Evolutionary conservation across 371 early-diverging fungal genomes (phyloP).

Genomic region (Mortierella sp.): DNA sequence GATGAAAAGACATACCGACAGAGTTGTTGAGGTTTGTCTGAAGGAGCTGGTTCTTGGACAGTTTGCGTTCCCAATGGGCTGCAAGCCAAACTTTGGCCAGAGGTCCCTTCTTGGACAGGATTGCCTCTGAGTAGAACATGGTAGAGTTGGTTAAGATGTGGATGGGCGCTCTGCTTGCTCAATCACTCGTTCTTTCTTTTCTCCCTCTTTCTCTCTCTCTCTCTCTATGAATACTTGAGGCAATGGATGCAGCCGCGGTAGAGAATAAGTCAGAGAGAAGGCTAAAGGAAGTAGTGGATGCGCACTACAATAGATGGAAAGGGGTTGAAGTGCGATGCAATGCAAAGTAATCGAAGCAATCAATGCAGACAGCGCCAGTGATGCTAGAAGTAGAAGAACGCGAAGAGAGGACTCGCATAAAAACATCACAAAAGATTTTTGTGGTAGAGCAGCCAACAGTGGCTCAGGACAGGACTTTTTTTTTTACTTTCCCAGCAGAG

Average conservation of each 20-base stretch:
- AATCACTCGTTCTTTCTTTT: conserved; percentile 3
- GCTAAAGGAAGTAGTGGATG: conserved; percentile 18
- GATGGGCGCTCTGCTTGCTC: conserved; percentile 7
- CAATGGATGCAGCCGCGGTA: neutral
- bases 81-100: conserved; percentile 98
- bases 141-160: conserved; percentile 1
- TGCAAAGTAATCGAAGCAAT: too few species aligned
- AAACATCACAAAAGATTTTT: too few species aligned
- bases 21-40: conserved; percentile 89
- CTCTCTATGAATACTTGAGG: conserved; percentile 1
- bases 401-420: too few species aligned
- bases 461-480: too few species aligned
- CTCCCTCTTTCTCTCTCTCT: neutral
- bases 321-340: too few species aligned
- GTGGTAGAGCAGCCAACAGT: too few species aligned
- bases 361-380: too few species aligned
- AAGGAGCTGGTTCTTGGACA: conserved; percentile 93
- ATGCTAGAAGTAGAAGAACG: too few species aligned
- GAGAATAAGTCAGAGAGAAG: neutral
- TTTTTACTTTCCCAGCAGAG: too few species aligned
- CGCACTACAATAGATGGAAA: neutral
- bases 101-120: conserved; percentile 89
- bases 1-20: conserved; percentile 69
- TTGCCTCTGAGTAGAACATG: conserved; percentile 85
- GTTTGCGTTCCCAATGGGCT: conserved; percentile 96